phyloP scores from a whole-genome alignment of 805 yeast genomes.

The Pichia phayaonensis region DNA sequence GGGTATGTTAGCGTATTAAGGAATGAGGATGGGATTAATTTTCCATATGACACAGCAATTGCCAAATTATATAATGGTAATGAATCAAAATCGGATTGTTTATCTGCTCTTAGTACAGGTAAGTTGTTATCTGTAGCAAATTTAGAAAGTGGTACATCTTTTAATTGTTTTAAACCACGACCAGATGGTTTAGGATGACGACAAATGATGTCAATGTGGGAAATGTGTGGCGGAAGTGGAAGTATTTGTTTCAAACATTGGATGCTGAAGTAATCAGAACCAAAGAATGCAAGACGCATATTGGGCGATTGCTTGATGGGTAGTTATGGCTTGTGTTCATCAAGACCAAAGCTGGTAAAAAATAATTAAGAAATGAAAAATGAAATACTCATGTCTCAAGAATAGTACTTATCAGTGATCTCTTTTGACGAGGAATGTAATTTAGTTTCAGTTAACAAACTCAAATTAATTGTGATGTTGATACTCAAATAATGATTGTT shows the following conservation, averaged over 20 bases:
- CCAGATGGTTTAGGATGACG: slow-evolving; percentile 60
- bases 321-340: too few species aligned
- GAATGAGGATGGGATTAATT: slow-evolving; percentile 61
- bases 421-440: too few species aligned
- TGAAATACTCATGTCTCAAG: too few species aligned
- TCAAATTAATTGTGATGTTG: too few species aligned
- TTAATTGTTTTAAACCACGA: slow-evolving; percentile 37
- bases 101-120: slow-evolving; percentile 44
- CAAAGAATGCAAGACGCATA: slow-evolving; percentile 54
- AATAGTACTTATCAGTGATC: too few species aligned
- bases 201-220: slow-evolving; percentile 51
- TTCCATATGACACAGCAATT: slow-evolving; percentile 90
- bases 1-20: slow-evolving; percentile 44
- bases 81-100: slow-evolving; percentile 30
- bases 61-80: slow-evolving; percentile 34
- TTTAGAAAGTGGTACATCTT: slow-evolving; percentile 47
- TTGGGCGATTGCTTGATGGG: too few species aligned
- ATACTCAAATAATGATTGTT: too few species aligned
- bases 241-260: slow-evolving; percentile 38
- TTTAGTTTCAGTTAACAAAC: too few species aligned
- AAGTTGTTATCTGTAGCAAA: slow-evolving; percentile 31
- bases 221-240: slow-evolving; percentile 13
- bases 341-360: too few species aligned
- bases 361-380: too few species aligned
- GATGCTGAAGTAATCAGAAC: slow-evolving; percentile 67